phyloP scores from a whole-genome alignment of 129 eudicot genomes.

The Arctium minus region DNA sequence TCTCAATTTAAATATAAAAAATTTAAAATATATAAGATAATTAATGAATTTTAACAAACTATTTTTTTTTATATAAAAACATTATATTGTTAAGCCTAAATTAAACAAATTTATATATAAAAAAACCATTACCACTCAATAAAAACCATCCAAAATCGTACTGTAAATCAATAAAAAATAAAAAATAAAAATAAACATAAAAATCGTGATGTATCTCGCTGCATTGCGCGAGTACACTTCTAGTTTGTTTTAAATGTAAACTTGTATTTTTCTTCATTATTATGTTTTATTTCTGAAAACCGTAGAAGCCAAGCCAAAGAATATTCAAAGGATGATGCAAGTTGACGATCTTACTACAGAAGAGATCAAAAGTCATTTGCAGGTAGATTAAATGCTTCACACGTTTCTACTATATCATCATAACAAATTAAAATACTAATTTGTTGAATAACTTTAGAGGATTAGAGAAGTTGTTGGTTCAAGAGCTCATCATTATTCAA shows the following conservation, averaged over 20 bases:
- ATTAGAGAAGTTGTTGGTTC: background rate
- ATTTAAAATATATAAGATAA: no score
- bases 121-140: no score
- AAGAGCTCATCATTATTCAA: background rate
- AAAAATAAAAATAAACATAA: no score
- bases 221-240: no score
- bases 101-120: no score
- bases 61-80: no score
- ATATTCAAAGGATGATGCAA: background rate
- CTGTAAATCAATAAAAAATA: no score
- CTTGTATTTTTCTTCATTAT: background rate
- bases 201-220: no score
- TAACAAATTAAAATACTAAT: background rate
- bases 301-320: slow-evolving; percentile 1
- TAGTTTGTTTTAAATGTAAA: background rate
- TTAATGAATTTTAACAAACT: no score
- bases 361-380: slow-evolving; percentile 2
- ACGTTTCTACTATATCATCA: background rate
- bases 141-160: no score
- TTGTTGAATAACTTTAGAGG: background rate
- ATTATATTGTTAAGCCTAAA: no score
- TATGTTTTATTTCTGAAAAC: background rate
- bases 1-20: no score
- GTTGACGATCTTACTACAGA: background rate
- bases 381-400: background rate